Evolutionary conservation across 345 rosid species (phyloP).

Genomic region (Bretschneidera sinensis): DNA sequence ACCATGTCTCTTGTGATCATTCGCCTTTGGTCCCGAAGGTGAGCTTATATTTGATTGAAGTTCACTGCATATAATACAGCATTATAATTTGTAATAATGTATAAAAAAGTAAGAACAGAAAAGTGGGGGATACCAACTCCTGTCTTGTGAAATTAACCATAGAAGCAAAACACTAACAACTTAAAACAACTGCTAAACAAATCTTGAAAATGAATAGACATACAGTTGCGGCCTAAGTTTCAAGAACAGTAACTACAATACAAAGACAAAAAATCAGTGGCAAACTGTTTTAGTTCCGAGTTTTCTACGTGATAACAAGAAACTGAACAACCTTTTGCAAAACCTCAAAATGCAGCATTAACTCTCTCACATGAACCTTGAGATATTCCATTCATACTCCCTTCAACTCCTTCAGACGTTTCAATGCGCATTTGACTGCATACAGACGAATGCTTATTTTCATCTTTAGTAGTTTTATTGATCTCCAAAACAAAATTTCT

Average conservation of each 20-base stretch:
- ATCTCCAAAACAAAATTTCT: slow-evolving; percentile 43
- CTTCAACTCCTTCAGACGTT: slow-evolving; percentile 24
- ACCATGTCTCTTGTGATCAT: slow-evolving; percentile 50
- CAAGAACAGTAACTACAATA: slow-evolving; percentile 66
- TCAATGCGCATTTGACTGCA: slow-evolving; percentile 19
- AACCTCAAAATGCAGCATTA: slow-evolving; percentile 26
- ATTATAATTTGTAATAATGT: slow-evolving; percentile 14
- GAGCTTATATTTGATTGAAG: slow-evolving; percentile 44
- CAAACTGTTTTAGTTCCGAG: slow-evolving; percentile 64
- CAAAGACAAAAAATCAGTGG: slow-evolving; percentile 77
- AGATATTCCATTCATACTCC: slow-evolving; percentile 27
- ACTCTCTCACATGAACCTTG: too few relatives aligned
- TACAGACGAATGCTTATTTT: slow-evolving; percentile 18
- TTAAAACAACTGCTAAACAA: slow-evolving; percentile 3
- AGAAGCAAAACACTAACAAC: slow-evolving; percentile 11
- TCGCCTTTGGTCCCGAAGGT: slow-evolving; percentile 37
- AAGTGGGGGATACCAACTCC: neutral
- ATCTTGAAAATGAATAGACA: slow-evolving; percentile 1
- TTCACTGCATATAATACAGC: slow-evolving; percentile 45
- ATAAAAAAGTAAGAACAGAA: neutral
- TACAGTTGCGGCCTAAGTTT: neutral
- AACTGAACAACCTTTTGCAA: slow-evolving; percentile 18
- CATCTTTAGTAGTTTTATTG: slow-evolving; percentile 27
- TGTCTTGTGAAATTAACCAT: neutral
- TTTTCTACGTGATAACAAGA: slow-evolving; percentile 29